phyloP scores from a whole-genome alignment of 257 asterid genomes.

The Solanum ossicruentum region DNA sequence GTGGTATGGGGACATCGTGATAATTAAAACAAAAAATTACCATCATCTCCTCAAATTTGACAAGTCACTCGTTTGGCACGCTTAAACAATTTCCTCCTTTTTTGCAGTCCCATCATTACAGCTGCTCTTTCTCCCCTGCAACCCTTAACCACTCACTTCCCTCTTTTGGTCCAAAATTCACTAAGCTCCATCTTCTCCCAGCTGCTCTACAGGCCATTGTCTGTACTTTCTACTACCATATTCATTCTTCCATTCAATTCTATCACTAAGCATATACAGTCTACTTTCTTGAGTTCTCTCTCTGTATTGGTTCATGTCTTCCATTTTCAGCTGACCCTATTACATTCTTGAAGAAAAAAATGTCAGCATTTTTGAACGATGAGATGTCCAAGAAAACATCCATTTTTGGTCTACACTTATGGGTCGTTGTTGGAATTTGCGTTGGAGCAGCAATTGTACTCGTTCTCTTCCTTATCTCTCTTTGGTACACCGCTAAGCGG shows the following conservation, averaged over 20 bases:
- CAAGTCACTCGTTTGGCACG: neutral
- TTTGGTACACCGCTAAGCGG: constrained; percentile 5
- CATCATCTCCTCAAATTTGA: neutral
- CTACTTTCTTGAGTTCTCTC: neutral
- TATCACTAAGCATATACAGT: neutral
- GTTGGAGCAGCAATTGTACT: constrained; percentile 8
- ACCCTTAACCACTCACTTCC: neutral
- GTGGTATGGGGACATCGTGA: no score
- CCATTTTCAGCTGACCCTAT: neutral
- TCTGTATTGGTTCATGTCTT: neutral
- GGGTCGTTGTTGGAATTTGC: constrained; percentile 11
- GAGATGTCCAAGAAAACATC: constrained; percentile 6
- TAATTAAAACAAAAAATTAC: no score
- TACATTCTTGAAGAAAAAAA: neutral
- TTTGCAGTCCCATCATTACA: neutral
- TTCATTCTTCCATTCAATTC: neutral
- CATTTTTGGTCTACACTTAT: constrained; percentile 7
- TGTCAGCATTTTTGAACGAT: constrained; percentile 7
- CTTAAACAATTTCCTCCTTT: neutral
- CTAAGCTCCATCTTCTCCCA: neutral
- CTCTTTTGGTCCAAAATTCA: neutral
- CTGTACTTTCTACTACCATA: neutral
- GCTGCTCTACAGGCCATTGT: neutral
- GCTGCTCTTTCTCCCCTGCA: neutral
- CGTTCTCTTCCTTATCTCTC: constrained; percentile 1